Evolutionary conservation across 2,329 filamentous ascomycete genomes (phyloP), one percentile per base, ranked within the genome.

Genomic region (Cordyceps fumosorosea): DNA sequence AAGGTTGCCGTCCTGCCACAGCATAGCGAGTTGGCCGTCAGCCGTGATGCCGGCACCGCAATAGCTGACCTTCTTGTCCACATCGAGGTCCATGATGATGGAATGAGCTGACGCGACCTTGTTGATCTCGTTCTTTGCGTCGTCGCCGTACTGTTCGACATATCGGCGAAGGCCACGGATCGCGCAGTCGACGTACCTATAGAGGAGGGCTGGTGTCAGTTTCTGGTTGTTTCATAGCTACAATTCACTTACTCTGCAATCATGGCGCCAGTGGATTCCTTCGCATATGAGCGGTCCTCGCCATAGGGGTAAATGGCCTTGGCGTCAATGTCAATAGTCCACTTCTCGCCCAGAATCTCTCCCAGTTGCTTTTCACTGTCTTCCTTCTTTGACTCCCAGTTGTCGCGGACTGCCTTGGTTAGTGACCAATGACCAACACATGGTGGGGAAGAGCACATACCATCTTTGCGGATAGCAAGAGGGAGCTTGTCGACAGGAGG

Each of bases 401-500:
- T 74, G 66, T 84, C 82, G 6, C 82, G 80, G 64, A 84, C 80
- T 84, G 48, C 11, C 16, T 18, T 54, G 2, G 29, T 63, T 24
- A 53, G 18, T 24, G 3, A 14, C 8, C 2, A 6, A 14, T 22
- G 4, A 10, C 29, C 29, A 29, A 4, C 3, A 16, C 14, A 5
- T 7, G 14, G 20, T 5, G 3, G 29, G 8, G 6, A 40, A 24
- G 24, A 3, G 18, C 12, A 70, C 72, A 67, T 67, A 83, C 81
- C 67, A 69, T 82, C 80, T 72, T 82, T 84, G 69, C 81, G 79
- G 50, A 79, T 67, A 37, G 76, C 77, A 65, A 84, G 78, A 42
- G 81, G 75, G 12, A 84, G 73, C 71, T 81, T 84, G 65, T 78
- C 80, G 51, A 74, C 76, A 8, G 80, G 78, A 10, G 78, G 74